phyloP scores from a whole-genome alignment of 2,329 filamentous ascomycete genomes.

The Diaporthe australafricana region DNA sequence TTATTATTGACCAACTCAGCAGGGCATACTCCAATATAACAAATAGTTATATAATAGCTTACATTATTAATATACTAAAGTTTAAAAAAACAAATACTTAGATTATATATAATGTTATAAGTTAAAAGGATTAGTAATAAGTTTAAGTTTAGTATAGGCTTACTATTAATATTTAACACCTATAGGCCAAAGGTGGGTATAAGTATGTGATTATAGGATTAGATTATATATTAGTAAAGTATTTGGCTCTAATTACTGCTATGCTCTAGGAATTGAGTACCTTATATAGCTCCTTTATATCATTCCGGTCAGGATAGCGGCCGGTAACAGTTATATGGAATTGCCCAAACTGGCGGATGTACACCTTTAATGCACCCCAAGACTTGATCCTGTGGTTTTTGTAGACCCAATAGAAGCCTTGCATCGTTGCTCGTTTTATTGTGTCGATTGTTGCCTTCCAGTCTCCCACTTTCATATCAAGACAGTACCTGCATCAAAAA shows the following conservation, averaged over 20 bases:
- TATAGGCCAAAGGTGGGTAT: slow-evolving; percentile 42
- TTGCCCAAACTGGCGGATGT: slow-evolving; percentile 38
- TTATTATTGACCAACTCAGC: not conserved
- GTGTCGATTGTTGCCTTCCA: not conserved
- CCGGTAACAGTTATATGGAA: slow-evolving; percentile 33
- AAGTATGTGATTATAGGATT: slow-evolving; percentile 41
- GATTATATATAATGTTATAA: slow-evolving; percentile 47
- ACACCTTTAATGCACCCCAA: slow-evolving; percentile 36
- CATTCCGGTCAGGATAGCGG: slow-evolving; percentile 36
- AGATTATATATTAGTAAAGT: not conserved
- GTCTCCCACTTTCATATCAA: not conserved
- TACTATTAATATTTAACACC: slow-evolving; percentile 42
- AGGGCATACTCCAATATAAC: slow-evolving; percentile 42
- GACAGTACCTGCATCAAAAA: not conserved
- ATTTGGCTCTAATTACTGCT: no score
- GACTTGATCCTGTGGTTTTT: slow-evolving; percentile 34
- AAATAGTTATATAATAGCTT: slow-evolving; percentile 43
- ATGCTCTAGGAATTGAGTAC: not conserved
- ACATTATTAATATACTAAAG: slow-evolving; percentile 41
- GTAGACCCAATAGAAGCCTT: slow-evolving; percentile 31
- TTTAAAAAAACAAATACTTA: slow-evolving; percentile 41
- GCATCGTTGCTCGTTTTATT: not conserved
- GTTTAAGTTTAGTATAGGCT: slow-evolving; percentile 26
- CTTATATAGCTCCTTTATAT: slow-evolving; percentile 37
- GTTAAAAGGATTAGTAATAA: slow-evolving; percentile 37